Percentiles rank a stretch among this genome's conserved stretches.
These are phyloP conservation scores for Candida pseudocylindracea DNA, from an alignment of 1,139 yeast species.

Conservation along the genomic window DNA sequence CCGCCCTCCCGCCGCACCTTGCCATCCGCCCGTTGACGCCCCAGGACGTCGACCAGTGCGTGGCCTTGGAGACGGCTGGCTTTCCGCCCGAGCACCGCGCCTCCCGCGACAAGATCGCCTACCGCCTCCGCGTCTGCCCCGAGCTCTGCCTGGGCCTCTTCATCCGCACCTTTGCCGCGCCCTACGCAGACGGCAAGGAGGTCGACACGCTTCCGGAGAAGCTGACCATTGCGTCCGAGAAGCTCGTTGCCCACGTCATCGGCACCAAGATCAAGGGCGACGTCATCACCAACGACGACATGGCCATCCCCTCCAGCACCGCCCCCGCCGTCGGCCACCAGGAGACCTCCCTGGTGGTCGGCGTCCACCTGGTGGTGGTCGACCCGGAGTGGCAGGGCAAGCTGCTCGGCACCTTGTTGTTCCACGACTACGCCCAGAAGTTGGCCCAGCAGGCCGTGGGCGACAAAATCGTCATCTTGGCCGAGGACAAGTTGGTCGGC, in stretches of 20 bases:
- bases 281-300: conserved; percentile 37
- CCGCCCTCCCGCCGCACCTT: conserved; percentile 29
- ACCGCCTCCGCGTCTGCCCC: conserved; percentile 64
- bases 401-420: conserved; percentile 59
- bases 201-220: conserved; percentile 22
- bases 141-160: conserved; percentile 81
- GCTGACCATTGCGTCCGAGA: conserved; percentile 36
- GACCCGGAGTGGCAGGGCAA: conserved; percentile 63
- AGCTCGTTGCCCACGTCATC: conserved; percentile 61
- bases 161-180: conserved; percentile 35
- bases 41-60: conserved; percentile 42
- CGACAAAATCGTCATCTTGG: conserved; percentile 50
- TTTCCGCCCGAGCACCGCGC: conserved; percentile 53
- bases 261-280: conserved; percentile 48
- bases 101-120: conserved; percentile 34
- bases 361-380: conserved; percentile 65
- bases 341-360: conserved; percentile 55
- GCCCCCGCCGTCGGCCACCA: conserved; percentile 37
- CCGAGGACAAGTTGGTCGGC: conserved; percentile 44
- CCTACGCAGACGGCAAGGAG: conserved; percentile 11
- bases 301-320: conserved; percentile 30
- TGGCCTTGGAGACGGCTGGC: conserved; percentile 41
- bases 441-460: conserved; percentile 76
- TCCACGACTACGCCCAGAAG: conserved; percentile 82
- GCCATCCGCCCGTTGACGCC: conserved; percentile 66